Evolutionary conservation across 2,329 filamentous ascomycete species (phyloP).

Genomic region (Hypoxylon sp.): DNA sequence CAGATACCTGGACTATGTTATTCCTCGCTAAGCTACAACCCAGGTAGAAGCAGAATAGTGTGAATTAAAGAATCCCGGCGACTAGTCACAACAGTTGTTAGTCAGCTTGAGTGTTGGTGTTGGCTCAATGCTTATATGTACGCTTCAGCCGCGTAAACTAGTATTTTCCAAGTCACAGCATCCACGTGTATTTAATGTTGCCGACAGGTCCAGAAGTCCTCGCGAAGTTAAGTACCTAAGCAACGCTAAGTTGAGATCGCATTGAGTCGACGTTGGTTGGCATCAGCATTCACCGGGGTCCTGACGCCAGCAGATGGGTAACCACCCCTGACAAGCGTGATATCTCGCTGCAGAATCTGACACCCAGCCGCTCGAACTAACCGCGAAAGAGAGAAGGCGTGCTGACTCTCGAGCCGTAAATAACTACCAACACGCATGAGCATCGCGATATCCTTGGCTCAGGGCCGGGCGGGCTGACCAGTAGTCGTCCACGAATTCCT

Average conservation of each 20-base stretch:
- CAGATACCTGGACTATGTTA: not conserved
- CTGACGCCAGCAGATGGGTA: not conserved
- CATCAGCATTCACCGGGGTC: not conserved
- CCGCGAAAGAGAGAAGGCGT: not conserved
- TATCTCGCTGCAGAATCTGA: not conserved
- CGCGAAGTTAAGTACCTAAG: too few species aligned
- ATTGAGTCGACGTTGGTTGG: not conserved
- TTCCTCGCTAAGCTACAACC: not conserved
- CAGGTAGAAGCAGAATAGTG: not conserved
- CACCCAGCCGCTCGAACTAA: not conserved
- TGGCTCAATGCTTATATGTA: not conserved
- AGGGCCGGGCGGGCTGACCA: not conserved
- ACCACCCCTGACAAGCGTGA: not conserved
- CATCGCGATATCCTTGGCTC: not conserved
- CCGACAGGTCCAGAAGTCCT: not conserved
- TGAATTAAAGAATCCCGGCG: not conserved
- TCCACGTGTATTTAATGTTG: not conserved
- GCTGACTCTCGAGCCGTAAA: conserved; percentile 4
- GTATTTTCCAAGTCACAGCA: not conserved
- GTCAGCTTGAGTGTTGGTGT: not conserved
- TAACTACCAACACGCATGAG: not conserved
- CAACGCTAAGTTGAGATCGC: not conserved
- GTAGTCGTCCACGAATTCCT: not conserved
- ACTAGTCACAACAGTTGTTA: not conserved
- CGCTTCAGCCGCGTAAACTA: not conserved